Conservation (phyloP, 2,329 filamentous ascomycete species). For the Pseudocercospora crystallina region DNA sequence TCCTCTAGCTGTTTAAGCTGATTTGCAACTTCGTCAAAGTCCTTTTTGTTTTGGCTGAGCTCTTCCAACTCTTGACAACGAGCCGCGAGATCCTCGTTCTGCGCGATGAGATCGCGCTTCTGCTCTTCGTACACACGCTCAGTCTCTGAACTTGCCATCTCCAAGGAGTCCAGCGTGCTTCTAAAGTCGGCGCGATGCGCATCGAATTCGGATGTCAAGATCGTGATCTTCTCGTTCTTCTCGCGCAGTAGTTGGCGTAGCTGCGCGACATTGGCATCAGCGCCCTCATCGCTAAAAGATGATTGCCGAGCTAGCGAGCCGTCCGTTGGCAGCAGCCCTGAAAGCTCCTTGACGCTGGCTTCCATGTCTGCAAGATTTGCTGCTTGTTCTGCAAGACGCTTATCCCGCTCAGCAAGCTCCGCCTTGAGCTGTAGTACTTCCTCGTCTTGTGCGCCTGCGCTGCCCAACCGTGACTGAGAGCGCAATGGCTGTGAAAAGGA, state of each 20-base stretch:
- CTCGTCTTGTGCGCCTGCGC: conserved; percentile 29
- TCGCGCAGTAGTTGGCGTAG: conserved; percentile 81
- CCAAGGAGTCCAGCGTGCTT: conserved; percentile 93
- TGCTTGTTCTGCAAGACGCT: conserved; percentile 85
- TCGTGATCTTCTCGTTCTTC: conserved; percentile 94
- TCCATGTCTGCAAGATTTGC: conserved; percentile 86
- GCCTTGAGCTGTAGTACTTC: conserved; percentile 71
- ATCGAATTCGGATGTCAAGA: conserved; percentile 93
- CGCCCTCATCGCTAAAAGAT: conserved; percentile 58
- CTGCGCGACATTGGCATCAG: conserved; percentile 59
- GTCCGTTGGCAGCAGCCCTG: conserved; percentile 64
- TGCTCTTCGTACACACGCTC: conserved; percentile 93
- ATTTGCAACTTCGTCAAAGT: conserved; percentile 85
- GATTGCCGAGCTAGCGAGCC: conserved; percentile 32
- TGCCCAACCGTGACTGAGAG: conserved; percentile 39
- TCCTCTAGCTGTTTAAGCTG: conserved; percentile 96
- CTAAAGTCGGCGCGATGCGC: conserved; percentile 92
- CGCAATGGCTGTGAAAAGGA: conserved; percentile 35
- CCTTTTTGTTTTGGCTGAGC: conserved; percentile 76
- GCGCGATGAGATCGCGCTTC: conserved; percentile 80
- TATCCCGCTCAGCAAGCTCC: conserved; percentile 80
- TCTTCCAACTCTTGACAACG: conserved; percentile 82
- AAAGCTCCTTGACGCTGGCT: conserved; percentile 76
- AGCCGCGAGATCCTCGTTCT: conserved; percentile 70
- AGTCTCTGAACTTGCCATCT: conserved; percentile 93